A percentile compares a stretch with the other conserved stretches of the same genome.
Conservation (phyloP, 768 basidiomycete genomes). For the Candolleomyces aberdarensis region DNA sequence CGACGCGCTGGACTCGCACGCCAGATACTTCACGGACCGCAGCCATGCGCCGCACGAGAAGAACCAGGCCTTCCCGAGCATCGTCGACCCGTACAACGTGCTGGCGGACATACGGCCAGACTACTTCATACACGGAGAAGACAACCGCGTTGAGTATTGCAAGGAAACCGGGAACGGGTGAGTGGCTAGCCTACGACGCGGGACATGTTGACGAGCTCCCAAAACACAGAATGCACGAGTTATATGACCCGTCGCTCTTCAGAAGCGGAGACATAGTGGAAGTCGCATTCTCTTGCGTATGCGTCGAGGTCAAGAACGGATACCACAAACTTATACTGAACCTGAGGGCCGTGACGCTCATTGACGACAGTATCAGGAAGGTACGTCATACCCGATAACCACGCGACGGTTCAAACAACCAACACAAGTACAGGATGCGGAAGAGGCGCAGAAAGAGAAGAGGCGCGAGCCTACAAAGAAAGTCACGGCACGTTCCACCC, state of each 20-base stretch:
- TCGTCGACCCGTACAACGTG: background rate
- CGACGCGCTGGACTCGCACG: background rate
- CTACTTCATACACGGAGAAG: background rate
- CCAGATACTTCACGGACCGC: constrained; percentile 1
- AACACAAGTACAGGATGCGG: too few relatives aligned
- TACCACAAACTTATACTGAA: too few relatives aligned
- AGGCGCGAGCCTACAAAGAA: too few relatives aligned
- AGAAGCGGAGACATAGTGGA: background rate
- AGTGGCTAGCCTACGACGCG: background rate
- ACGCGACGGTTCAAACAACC: too few relatives aligned
- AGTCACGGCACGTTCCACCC: too few relatives aligned
- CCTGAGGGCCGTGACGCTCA: too few relatives aligned
- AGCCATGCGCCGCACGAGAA: background rate
- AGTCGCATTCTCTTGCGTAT: background rate
- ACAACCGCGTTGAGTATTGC: background rate
- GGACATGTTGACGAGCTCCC: background rate
- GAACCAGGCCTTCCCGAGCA: background rate
- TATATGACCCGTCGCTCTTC: background rate
- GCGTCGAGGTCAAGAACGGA: too few relatives aligned
- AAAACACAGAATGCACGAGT: background rate
- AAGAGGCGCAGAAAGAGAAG: too few relatives aligned
- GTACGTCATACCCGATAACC: too few relatives aligned
- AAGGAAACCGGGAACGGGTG: background rate
- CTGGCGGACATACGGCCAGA: background rate
- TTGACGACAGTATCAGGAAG: too few relatives aligned